Base-by-base conservation (phyloP, 805 yeast species). In the Starmerella ratchasimensis region DNA sequence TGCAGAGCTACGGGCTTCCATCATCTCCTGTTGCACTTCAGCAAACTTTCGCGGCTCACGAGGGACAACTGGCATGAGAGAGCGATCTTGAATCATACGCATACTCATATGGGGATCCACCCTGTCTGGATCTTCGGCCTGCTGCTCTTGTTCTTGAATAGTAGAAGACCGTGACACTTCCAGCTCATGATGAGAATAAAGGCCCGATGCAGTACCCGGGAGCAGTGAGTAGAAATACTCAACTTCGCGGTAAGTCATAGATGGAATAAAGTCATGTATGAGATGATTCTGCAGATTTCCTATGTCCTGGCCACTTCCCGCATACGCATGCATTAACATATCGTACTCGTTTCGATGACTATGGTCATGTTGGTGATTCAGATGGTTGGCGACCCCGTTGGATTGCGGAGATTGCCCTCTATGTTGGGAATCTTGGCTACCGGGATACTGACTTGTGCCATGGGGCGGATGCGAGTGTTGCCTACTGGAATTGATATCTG, bases 161-260 rank as follows among this genome's bases (percentile, higher is more conserved):
- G 50, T 40, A 20, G 28, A 21, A n/a, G 42, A 16, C 11, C 25
- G 25, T 10, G 44, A 25, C 36, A 38, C 14, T 17, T 45, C 41
- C 17, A 26, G 31, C 37, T 43, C 48, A 17, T 39, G 47, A 21
- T 36, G 37, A 13, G 36, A 5, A 20, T 30, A 30, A 19, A 32
- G 30, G 3, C 34, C n/a, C 18, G 21, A 36, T 3, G 39, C 34
- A 3, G 42, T 3, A 3, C 33, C 45, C 17, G 49, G 47, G 17
- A 46, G 33, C 39, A 47, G 29, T 14, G 51, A 39, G 31, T 48
- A 48, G 40, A 40, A 47, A 16, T 44, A 48, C 22, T 42, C 46
- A 17, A 47, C 39, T 28, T 48, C 52, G 22, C 40, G 36, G 20
- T 44, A 28, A 5, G 39, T 21, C 35, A 48, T 34, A n/a, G 45